Conservation (phyloP, 768 basidiomycete species). For the Boletus pseudopeckii region DNA sequence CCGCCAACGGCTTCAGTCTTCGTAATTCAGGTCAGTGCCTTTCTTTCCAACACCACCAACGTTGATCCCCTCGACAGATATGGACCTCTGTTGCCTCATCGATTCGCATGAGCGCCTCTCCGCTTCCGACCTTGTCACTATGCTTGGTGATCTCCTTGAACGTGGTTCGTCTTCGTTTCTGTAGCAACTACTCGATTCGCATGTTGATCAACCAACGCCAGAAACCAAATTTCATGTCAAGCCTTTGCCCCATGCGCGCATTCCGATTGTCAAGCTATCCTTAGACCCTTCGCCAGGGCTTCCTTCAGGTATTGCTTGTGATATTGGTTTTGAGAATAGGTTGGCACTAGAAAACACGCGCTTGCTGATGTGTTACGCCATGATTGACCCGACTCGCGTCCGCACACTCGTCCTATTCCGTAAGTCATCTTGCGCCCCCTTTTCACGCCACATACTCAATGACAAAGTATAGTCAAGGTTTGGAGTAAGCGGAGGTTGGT, state of each 20-base stretch:
- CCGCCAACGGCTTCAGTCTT: slow-evolving; percentile 95
- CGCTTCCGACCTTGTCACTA: slow-evolving; percentile 87
- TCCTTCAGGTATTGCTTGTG: slow-evolving; percentile 89
- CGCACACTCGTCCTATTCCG: slow-evolving; percentile 93
- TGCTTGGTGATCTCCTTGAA: slow-evolving; percentile 90
- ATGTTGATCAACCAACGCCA: slow-evolving; percentile 30
- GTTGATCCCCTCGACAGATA: slow-evolving; percentile 55
- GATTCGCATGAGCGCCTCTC: slow-evolving; percentile 78
- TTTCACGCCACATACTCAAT: slow-evolving; percentile 10
- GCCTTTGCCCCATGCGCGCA: slow-evolving; percentile 91
- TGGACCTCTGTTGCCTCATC: slow-evolving; percentile 97
- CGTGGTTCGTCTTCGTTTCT: slow-evolving; percentile 58
- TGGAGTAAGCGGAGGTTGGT: slow-evolving; percentile 91
- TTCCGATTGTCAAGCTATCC: slow-evolving; percentile 97
- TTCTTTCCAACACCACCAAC: slow-evolving; percentile 2
- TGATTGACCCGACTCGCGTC: slow-evolving; percentile 91
- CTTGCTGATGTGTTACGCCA: slow-evolving; percentile 94
- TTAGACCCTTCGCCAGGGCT: slow-evolving; percentile 81
- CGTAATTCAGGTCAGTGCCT: slow-evolving; percentile 78
- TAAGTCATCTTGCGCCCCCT: slow-evolving; percentile 48
- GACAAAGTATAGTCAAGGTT: slow-evolving; percentile 74
- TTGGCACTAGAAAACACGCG: slow-evolving; percentile 96
- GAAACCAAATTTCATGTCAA: slow-evolving; percentile 98
- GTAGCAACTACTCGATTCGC: slow-evolving; percentile 1
- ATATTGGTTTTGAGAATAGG: slow-evolving; percentile 98